Conservation (phyloP, 352 stramenopile species). For the Pythium apleroticum region DNA sequence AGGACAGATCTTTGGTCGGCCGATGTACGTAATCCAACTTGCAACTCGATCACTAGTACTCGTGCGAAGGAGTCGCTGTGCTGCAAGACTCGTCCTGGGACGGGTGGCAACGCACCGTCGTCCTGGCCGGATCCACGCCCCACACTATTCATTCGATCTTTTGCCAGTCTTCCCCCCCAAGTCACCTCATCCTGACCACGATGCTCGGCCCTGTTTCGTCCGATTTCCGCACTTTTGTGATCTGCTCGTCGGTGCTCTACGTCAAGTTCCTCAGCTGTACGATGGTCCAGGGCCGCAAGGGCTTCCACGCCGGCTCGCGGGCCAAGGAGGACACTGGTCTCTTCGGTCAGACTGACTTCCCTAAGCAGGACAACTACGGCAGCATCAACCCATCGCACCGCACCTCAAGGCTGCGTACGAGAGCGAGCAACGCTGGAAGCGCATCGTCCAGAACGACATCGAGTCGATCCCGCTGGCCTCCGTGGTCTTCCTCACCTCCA, state of each 20-base stretch:
- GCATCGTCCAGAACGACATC: conserved; percentile 38
- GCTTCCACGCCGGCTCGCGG: conserved; percentile 46
- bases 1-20: no score
- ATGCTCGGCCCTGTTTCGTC: background rate
- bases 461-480: conserved; percentile 34
- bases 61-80: no score
- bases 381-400: background rate
- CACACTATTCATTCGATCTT: background rate
- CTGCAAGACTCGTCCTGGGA: background rate
- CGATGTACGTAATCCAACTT: no score
- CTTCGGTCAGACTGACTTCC: conserved; percentile 12
- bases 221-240: conserved; percentile 7
- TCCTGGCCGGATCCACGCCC: background rate
- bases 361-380: conserved; percentile 13
- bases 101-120: no score
- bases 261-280: conserved; percentile 53
- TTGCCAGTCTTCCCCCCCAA: background rate
- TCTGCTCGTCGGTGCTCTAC: conserved; percentile 44
- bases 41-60: no score
- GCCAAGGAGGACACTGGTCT: conserved; percentile 38
- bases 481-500: conserved; percentile 22
- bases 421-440: conserved; percentile 32
- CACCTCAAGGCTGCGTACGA: conserved; percentile 17
- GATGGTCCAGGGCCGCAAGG: conserved; percentile 44
- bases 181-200: background rate